These are phyloP conservation scores for Aurinia saxatilis DNA, from an alignment of 345 rosid genomes.

Conservation along the genomic window DNA sequence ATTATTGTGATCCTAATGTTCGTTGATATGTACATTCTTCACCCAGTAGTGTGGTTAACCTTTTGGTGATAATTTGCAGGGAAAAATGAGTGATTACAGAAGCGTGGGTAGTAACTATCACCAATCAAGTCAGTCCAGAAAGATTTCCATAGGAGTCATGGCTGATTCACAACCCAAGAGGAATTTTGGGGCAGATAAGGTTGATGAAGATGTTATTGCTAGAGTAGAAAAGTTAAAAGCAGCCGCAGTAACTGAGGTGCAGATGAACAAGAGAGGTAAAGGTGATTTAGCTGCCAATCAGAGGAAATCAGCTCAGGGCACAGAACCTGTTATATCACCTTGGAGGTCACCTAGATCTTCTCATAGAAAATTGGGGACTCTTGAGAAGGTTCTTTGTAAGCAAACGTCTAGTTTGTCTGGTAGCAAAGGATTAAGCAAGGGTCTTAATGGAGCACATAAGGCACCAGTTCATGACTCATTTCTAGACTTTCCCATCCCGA, in stretches of 20 bases:
- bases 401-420: conserved; percentile 31
- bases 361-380: conserved; percentile 29
- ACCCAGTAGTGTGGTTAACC: neutral
- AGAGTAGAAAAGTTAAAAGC: conserved; percentile 29
- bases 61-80: conserved; percentile 34
- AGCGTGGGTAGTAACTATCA: conserved; percentile 51
- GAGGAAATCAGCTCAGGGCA: conserved; percentile 35
- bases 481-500: conserved; percentile 21
- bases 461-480: conserved; percentile 24
- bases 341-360: conserved; percentile 49
- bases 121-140: conserved; percentile 67
- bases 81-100: conserved; percentile 43
- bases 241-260: conserved; percentile 22
- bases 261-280: conserved; percentile 26
- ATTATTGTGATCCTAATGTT: neutral
- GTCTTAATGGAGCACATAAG: conserved; percentile 29
- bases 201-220: conserved; percentile 24
- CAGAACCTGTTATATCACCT: conserved; percentile 42
- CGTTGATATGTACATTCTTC: neutral
- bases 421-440: conserved; percentile 31
- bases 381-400: conserved; percentile 28
- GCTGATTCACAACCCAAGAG: conserved; percentile 41
- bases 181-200: conserved; percentile 30
- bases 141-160: conserved; percentile 77
- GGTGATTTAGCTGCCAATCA: conserved; percentile 24